Conservation (phyloP, 2,329 filamentous ascomycete genomes). For the Apiospora kogelbergensis region DNA sequence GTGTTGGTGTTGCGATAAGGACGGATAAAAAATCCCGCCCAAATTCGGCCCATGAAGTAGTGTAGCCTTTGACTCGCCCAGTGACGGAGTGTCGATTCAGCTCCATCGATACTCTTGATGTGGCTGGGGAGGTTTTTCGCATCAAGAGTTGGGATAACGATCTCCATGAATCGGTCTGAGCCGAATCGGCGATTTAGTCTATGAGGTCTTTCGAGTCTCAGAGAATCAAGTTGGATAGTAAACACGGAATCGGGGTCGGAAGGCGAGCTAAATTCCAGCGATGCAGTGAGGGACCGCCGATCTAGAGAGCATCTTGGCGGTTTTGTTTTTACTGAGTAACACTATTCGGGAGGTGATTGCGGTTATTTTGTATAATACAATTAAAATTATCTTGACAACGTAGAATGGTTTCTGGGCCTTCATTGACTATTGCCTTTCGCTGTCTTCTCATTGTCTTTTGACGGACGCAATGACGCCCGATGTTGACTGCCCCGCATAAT, state of each 20-base stretch:
- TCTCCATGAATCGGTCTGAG: constrained; percentile 57
- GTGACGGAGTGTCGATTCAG: constrained; percentile 7
- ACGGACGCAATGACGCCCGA: no score
- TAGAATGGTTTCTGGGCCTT: no score
- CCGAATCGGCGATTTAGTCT: constrained; percentile 57
- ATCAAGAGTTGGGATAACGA: constrained; percentile 45
- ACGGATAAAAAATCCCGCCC: constrained; percentile 48
- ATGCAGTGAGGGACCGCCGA: constrained; percentile 43
- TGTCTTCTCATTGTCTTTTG: no score
- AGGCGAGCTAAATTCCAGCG: constrained; percentile 33
- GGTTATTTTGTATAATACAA: no score
- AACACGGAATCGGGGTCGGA: constrained; percentile 41
- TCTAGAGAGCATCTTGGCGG: no score
- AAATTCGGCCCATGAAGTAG: constrained; percentile 45
- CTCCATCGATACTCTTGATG: constrained; percentile 20
- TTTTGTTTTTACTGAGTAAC: no score
- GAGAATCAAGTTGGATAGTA: constrained; percentile 44
- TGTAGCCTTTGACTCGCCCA: constrained; percentile 43
- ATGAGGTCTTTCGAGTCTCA: constrained; percentile 49
- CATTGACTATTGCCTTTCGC: no score
- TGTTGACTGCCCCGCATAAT: no score
- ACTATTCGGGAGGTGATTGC: no score
- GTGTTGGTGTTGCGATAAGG: constrained; percentile 31
- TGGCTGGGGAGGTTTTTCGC: constrained; percentile 25
- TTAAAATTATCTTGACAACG: no score